phyloP scores from a whole-genome alignment of 768 basidiomycete genomes.

The Rhodocollybia butyracea region DNA sequence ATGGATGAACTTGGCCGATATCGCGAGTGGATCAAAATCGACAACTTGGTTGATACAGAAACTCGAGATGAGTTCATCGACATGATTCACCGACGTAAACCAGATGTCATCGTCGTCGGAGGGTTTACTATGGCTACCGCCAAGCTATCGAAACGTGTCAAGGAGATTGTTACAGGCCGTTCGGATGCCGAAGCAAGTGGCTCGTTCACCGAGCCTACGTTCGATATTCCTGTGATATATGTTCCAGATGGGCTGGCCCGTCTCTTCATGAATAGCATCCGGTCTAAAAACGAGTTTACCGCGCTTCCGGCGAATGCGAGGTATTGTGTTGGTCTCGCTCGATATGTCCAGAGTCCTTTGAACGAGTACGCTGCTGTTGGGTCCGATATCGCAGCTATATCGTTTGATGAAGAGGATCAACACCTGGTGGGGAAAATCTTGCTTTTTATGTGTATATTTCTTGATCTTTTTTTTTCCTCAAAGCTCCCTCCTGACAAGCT shows the following conservation, averaged over 20 bases:
- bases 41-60: conserved; percentile 76
- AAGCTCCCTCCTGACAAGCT: conserved; percentile 89
- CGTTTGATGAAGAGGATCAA: conserved; percentile 83
- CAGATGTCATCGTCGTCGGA: conserved; percentile 85
- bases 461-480: conserved; percentile 2
- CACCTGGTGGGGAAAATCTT: conserved; percentile 56
- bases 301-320: conserved; percentile 73
- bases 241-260: conserved; percentile 90
- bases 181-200: conserved; percentile 24
- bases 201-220: conserved; percentile 37
- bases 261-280: conserved; percentile 87
- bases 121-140: conserved; percentile 84
- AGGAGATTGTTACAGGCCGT: conserved; percentile 44
- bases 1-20: conserved; percentile 86
- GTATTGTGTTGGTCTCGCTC: conserved; percentile 92
- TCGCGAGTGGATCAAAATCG: conserved; percentile 86
- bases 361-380: conserved; percentile 94
- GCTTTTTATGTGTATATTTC: neutral
- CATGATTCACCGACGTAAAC: conserved; percentile 76
- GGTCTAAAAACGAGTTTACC: conserved; percentile 82
- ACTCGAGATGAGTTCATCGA: conserved; percentile 74
- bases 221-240: conserved; percentile 75
- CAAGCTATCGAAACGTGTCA: conserved; percentile 63
- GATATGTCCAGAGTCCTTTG: conserved; percentile 90
- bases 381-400: conserved; percentile 75